Percentiles rank a stretch among this genome's conserved stretches.
Evolutionary conservation across 2,329 filamentous ascomycete genomes (phyloP).

Genomic region (Stylonectria norvegica): DNA sequence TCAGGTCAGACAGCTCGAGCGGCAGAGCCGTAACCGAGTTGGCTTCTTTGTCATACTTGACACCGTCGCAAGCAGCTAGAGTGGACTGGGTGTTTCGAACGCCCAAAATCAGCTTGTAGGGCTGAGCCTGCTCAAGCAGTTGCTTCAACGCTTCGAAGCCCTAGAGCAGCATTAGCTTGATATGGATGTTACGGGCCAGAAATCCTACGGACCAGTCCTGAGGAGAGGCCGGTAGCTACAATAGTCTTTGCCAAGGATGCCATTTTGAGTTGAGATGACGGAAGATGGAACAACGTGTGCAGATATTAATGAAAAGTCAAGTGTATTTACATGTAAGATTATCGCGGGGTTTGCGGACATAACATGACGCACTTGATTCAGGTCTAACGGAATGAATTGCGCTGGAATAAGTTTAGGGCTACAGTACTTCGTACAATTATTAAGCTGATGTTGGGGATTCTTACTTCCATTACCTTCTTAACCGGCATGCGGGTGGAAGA

Average conservation of each 20-base stretch:
- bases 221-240: slow-evolving; percentile 49
- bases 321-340: slow-evolving; percentile 1
- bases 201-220: slow-evolving; percentile 42
- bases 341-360: slow-evolving; percentile 22
- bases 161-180: slow-evolving; percentile 27
- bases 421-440: no score
- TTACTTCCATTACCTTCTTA: no score
- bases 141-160: slow-evolving; percentile 53
- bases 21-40: slow-evolving; percentile 46
- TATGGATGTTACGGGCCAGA: neutral
- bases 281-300: neutral
- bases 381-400: no score
- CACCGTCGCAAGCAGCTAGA: slow-evolving; percentile 39
- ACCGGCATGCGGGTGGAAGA: no score
- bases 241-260: slow-evolving; percentile 44
- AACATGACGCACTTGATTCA: slow-evolving; percentile 3
- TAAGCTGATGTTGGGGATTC: no score
- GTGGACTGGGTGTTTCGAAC: slow-evolving; percentile 43
- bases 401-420: no score
- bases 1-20: slow-evolving; percentile 45
- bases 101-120: slow-evolving; percentile 49
- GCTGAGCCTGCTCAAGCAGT: slow-evolving; percentile 42
- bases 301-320: slow-evolving; percentile 1
- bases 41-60: slow-evolving; percentile 39
- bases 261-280: slow-evolving; percentile 27